phyloP scores from a whole-genome alignment of 805 yeast species.

The Zygosaccharomyces siamensis region DNA sequence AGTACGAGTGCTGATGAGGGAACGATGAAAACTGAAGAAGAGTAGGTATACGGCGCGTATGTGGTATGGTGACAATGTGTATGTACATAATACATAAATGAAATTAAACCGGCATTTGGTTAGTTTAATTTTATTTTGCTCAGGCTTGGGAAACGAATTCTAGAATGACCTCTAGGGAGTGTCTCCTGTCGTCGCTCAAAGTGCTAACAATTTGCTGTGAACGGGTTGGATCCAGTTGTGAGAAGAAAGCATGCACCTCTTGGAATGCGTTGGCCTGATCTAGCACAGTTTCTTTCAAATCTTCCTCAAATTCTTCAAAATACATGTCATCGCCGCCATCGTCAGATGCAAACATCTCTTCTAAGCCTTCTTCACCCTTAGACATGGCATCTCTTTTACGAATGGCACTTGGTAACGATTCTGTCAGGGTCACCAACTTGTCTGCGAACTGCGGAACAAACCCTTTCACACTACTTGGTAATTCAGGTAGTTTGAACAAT shows the following conservation, averaged over 20 bases:
- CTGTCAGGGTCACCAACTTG: slow-evolving; percentile 48
- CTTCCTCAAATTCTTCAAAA: slow-evolving; percentile 59
- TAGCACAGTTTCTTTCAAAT: slow-evolving; percentile 72
- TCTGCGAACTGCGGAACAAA: slow-evolving; percentile 47
- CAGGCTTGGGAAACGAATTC: slow-evolving; percentile 29
- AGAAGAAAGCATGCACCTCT: slow-evolving; percentile 55
- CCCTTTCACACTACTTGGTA: slow-evolving; percentile 36
- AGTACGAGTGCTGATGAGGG: slow-evolving; percentile 8
- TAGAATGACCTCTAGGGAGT: slow-evolving; percentile 30
- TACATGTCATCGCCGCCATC: slow-evolving; percentile 47
- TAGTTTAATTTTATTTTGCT: slow-evolving; percentile 10
- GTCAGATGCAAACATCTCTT: slow-evolving; percentile 23
- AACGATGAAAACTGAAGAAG: slow-evolving; percentile 17
- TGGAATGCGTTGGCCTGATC: slow-evolving; percentile 69
- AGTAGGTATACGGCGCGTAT: neutral
- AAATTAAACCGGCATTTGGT: neutral
- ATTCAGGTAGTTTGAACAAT: slow-evolving; percentile 39
- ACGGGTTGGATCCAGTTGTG: slow-evolving; percentile 42
- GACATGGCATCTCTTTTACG: slow-evolving; percentile 57
- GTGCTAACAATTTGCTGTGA: slow-evolving; percentile 37
- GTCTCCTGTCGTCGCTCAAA: slow-evolving; percentile 30
- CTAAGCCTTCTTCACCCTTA: slow-evolving; percentile 44
- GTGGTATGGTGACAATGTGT: neutral
- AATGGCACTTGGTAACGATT: slow-evolving; percentile 67
- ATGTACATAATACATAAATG: slow-evolving; percentile 3